phyloP scores from a whole-genome alignment of 2,329 filamentous ascomycete genomes.

The Neoascochyta sp. region DNA sequence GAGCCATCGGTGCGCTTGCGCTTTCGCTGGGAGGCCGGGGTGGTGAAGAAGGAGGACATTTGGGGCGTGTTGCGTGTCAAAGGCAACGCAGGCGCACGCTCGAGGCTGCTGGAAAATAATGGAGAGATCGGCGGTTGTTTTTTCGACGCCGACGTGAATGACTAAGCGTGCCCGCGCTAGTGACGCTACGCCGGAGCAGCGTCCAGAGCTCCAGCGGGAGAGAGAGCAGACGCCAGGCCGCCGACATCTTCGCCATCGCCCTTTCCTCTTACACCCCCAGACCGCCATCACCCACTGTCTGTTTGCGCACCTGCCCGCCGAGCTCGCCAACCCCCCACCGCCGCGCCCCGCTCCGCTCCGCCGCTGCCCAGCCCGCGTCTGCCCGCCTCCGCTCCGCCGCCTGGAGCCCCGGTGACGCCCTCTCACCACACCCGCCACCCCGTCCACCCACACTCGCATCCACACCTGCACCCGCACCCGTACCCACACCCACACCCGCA shows the following conservation, averaged over 20 bases:
- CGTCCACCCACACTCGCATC: conserved; percentile 5
- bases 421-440: conserved; percentile 3
- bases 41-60: conserved; percentile 87
- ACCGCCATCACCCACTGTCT: no score
- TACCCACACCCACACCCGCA: conserved; percentile 9
- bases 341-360: no score
- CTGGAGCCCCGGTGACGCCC: no score
- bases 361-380: no score
- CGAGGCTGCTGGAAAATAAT: conserved; percentile 13
- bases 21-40: conserved; percentile 83
- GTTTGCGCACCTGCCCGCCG: no score
- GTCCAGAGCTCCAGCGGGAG: no score
- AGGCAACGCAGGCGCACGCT: conserved; percentile 8
- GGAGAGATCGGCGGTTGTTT: conserved; percentile 28
- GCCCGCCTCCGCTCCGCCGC: no score
- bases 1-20: conserved; percentile 63
- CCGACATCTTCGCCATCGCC: no score
- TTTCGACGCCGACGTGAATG: conserved; percentile 25
- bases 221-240: no score
- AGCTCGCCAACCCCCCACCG: no score
- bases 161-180: conserved; percentile 7
- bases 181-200: no score
- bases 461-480: conserved; percentile 5
- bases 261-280: no score
- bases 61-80: conserved; percentile 4